Evolutionary conservation across 257 asterid species (phyloP), one percentile per base, ranked within the genome.

Genomic region (Jaltomata sinuosa): DNA sequence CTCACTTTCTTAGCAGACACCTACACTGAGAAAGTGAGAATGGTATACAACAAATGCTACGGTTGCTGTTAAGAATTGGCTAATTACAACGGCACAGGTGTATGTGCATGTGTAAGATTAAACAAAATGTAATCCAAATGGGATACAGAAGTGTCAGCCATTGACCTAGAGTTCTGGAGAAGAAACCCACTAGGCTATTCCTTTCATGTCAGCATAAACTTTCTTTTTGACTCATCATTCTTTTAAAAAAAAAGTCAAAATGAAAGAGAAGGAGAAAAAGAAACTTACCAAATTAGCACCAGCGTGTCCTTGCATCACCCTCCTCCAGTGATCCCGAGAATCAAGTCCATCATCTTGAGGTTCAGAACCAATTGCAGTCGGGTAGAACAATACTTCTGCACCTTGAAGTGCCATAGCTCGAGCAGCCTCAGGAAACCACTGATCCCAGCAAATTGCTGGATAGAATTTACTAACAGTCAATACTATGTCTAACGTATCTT

Each of bases 361-460:
- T 89, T 95, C 98, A 84, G 99, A 93, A 86, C 99, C 99, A 89
- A 97, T 97, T 52, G 99, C 98, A 36, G 99, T 96, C 54, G 99
- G 99, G 84, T 96, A 96, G 86, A 94, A 92, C 91, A 96, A 85
- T 88, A 96, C 85, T 86, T 96, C 99, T 78, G 99, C 98, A 82
- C 99, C 99, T 87, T 93, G 98, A 87, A 96, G 99, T 81, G 84
- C 99, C 98, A 96, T 92, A 78, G 97, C 99, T 83, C 99, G 92
- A 69, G 99, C 98, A 59, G 96, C 98, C 93, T 96, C 99, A 1
- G 99, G 99, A 90, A 97, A 97, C 99, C 99, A 97, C 88, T 95
- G 97, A 86, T 97, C 99, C 98, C 98, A 97, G 92, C 99, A 95
- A 90, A 95, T 97, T 50, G 91, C 99, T 97, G 87, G 77, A 85